These are phyloP conservation scores for Hypsizygus marmoreus DNA, from an alignment of 768 basidiomycete species.

Conservation along the genomic window DNA sequence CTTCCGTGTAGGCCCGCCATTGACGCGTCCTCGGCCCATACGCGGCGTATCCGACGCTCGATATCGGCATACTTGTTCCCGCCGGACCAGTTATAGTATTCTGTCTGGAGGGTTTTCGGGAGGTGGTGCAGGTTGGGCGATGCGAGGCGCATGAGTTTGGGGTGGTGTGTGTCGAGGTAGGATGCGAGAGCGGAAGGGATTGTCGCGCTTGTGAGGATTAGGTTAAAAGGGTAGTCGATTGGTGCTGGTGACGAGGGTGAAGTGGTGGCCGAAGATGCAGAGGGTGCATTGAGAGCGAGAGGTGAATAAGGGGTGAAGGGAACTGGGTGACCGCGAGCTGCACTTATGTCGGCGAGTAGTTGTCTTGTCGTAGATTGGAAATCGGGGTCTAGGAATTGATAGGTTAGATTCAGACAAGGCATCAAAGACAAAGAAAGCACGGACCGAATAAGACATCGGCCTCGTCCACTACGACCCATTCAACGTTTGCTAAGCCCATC, in stretches of 20 bases:
- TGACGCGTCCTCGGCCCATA: conserved; percentile 72
- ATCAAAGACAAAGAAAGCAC: background rate
- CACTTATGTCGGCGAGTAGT: conserved; percentile 70
- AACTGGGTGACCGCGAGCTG: conserved; percentile 55
- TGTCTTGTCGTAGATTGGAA: conserved; percentile 74
- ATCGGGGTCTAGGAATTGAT: conserved; percentile 62
- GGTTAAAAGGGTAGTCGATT: conserved; percentile 71
- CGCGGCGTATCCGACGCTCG: conserved; percentile 66
- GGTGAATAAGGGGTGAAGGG: conserved; percentile 24
- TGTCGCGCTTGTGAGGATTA: conserved; percentile 84
- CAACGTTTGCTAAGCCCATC: conserved; percentile 67
- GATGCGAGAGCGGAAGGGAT: conserved; percentile 75
- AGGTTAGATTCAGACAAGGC: background rate
- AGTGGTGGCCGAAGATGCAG: conserved; percentile 19
- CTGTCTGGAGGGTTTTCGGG: conserved; percentile 66
- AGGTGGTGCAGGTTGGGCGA: conserved; percentile 82
- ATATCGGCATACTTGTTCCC: conserved; percentile 84
- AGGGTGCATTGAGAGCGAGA: conserved; percentile 13
- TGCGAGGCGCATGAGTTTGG: conserved; percentile 66
- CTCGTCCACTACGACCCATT: conserved; percentile 92
- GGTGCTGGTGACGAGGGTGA: conserved; percentile 21
- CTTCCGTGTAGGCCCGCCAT: conserved; percentile 15
- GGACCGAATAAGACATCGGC: conserved; percentile 90
- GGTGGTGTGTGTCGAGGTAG: conserved; percentile 66
- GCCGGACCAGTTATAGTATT: conserved; percentile 75